Evolutionary conservation across 106 monocot species (phyloP).

Genomic region (Phalaenopsis aphrodite): DNA sequence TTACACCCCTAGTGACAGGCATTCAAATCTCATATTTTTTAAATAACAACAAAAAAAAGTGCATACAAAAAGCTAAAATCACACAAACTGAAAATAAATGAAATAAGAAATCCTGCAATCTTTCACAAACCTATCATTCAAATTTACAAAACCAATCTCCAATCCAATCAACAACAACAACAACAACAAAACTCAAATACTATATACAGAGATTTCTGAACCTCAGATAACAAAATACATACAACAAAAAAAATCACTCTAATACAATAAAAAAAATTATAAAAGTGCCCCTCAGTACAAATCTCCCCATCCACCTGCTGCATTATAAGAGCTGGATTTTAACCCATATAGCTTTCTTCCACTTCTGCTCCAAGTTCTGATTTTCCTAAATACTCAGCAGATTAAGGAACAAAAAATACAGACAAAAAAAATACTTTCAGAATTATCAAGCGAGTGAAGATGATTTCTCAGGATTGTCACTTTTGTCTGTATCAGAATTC

Average conservation of each 20-base stretch:
- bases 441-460: no score
- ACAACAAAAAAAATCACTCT: background rate
- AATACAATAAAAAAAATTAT: background rate
- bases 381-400: background rate
- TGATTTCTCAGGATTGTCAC: slow-evolving; percentile 41
- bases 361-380: background rate
- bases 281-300: background rate
- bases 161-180: no score
- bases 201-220: no score
- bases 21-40: no score
- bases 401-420: background rate
- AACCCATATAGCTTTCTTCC: background rate
- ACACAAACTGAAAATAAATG: no score
- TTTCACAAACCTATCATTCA: no score
- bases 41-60: no score
- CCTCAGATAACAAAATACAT: background rate
- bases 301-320: background rate
- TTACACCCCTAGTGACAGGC: no score
- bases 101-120: no score
- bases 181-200: no score
- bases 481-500: slow-evolving; percentile 69
- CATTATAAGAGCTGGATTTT: background rate
- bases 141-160: no score
- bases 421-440: background rate
- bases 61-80: no score